These are phyloP conservation scores for Miscanthus lutarioriparius DNA, from an alignment of 176 grass and related monocot genomes.

Conservation along the genomic window DNA sequence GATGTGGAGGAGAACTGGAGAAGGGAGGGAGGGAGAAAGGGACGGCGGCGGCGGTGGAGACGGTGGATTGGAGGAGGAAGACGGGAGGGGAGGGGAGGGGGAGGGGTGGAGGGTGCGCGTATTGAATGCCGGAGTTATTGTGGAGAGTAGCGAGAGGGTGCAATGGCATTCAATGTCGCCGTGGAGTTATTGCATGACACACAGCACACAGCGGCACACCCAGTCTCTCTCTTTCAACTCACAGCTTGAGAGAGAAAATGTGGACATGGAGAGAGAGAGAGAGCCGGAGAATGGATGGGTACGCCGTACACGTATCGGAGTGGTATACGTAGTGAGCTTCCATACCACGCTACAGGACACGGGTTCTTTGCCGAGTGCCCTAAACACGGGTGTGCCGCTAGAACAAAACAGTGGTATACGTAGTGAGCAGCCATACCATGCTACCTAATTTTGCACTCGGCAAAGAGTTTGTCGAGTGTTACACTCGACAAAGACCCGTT, in stretches of 20 bases:
- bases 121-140: conserved; percentile 90
- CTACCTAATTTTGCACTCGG: no score
- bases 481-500: no score
- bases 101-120: conserved; percentile 45
- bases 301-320: no score
- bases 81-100: conserved; percentile 8
- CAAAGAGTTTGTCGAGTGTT: no score
- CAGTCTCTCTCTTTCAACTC: conserved; percentile 2
- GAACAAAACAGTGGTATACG: no score
- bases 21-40: neutral
- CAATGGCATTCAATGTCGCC: conserved; percentile 92
- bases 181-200: conserved; percentile 63
- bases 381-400: no score
- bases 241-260: conserved; percentile 10
- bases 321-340: no score
- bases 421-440: no score
- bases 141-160: conserved; percentile 80
- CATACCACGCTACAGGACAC: no score
- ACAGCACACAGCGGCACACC: neutral
- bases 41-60: neutral
- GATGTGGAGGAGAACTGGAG: neutral
- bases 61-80: neutral
- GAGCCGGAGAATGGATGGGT: no score
- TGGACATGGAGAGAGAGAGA: no score
- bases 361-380: no score